Percentiles rank a stretch among this genome's conserved stretches.
Conservation (phyloP, 2,329 filamentous ascomycete genomes). For the Aureobasidium sp. region DNA sequence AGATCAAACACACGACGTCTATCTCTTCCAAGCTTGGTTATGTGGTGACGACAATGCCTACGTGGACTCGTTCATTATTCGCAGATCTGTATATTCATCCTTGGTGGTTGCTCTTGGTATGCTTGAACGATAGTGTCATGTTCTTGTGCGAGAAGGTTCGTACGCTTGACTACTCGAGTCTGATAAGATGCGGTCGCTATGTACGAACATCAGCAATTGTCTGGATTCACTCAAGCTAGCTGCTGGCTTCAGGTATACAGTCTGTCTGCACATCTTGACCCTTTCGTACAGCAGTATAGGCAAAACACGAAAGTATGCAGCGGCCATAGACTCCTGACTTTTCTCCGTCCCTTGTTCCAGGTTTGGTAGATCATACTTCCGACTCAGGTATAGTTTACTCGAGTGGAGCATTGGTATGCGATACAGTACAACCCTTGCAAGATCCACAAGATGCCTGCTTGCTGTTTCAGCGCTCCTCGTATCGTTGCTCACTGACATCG, state of each 20-base stretch:
- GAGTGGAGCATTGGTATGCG: neutral
- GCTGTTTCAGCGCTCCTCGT: conserved; percentile 10
- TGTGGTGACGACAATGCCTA: conserved; percentile 1
- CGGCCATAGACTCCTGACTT: neutral
- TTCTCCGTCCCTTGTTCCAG: neutral
- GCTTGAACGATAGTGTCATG: neutral
- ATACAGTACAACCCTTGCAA: neutral
- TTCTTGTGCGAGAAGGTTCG: neutral
- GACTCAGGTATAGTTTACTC: neutral
- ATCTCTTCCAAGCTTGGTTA: neutral
- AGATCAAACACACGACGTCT: conserved; percentile 13
- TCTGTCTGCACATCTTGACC: neutral
- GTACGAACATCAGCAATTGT: neutral
- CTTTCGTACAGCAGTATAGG: neutral
- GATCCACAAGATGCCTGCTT: conserved; percentile 2
- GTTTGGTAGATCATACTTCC: neutral
- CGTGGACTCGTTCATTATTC: neutral
- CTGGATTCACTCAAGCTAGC: neutral
- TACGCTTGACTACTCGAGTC: neutral
- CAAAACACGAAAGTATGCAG: neutral
- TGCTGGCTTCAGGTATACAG: neutral
- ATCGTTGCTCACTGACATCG: conserved; percentile 6
- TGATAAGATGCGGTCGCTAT: neutral
- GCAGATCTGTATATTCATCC: neutral
- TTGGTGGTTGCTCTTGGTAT: neutral